phyloP scores from a whole-genome alignment of 2,329 filamentous ascomycete genomes.

The Monosporascus sp. region DNA sequence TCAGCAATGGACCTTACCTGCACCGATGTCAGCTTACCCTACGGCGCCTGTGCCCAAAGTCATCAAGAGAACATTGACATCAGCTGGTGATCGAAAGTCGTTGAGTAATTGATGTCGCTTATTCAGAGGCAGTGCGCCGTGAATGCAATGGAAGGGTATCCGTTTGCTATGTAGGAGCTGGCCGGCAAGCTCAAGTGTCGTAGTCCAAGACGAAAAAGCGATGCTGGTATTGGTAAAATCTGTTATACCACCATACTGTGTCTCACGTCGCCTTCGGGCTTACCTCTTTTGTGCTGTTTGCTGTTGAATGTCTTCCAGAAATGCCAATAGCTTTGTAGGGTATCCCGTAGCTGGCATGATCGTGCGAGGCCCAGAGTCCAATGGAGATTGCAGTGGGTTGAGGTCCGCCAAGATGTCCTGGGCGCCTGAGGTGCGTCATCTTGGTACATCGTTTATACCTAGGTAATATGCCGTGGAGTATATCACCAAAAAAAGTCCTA shows the following conservation, averaged over 20 bases:
- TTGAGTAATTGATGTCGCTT: neutral
- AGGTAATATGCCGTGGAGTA: too few species aligned
- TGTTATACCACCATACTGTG: neutral
- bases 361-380: too few species aligned
- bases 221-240: neutral
- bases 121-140: neutral
- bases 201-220: slow-evolving; percentile 4
- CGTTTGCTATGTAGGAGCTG: neutral
- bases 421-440: too few species aligned
- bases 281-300: neutral
- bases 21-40: neutral
- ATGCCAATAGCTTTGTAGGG: neutral
- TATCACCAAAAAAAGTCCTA: too few species aligned
- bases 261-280: too few species aligned
- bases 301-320: neutral
- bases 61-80: slow-evolving; percentile 1
- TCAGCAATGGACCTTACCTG: too few species aligned
- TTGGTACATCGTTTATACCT: too few species aligned
- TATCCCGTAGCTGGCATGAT: neutral
- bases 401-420: too few species aligned
- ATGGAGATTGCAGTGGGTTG: too few species aligned
- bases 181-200: slow-evolving; percentile 1
- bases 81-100: neutral
- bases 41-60: slow-evolving; percentile 4
- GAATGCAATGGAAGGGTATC: neutral